Evolutionary conservation across 1,284 basidiomycete genomes (phyloP).

Genomic region (Xerocomus amazonicus): DNA sequence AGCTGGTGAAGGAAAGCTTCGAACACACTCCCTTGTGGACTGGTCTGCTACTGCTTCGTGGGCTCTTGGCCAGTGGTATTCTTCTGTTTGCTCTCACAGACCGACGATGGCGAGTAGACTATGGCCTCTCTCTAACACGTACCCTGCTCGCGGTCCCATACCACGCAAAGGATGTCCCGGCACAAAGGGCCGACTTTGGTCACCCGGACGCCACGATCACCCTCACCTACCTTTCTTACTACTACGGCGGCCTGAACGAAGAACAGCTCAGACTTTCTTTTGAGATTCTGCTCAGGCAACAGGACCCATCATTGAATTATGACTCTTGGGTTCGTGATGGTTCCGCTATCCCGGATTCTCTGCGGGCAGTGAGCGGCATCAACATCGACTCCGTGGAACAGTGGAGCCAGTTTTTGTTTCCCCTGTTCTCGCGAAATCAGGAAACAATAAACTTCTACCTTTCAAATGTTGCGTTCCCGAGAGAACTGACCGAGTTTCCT

Average conservation of each 20-base stretch:
- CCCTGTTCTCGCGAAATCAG: constrained; percentile 37
- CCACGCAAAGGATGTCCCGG: constrained; percentile 50
- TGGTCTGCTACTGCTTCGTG: constrained; percentile 41
- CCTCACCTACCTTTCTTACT: constrained; percentile 51
- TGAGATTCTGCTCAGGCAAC: constrained; percentile 39
- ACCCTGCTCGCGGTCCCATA: constrained; percentile 53
- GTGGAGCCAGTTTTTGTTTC: constrained; percentile 27
- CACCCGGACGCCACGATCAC: constrained; percentile 50
- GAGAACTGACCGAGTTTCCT: constrained; percentile 41
- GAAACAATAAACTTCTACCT: constrained; percentile 47
- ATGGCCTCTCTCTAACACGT: constrained; percentile 43
- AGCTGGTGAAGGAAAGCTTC: constrained; percentile 14
- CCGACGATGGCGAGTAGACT: constrained; percentile 49
- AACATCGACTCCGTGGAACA: constrained; percentile 42
- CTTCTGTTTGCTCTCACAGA: constrained; percentile 39
- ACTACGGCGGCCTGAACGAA: constrained; percentile 46
- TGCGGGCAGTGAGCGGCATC: constrained; percentile 36
- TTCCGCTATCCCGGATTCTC: constrained; percentile 24
- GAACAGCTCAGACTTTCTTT: constrained; percentile 41
- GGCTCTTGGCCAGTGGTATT: constrained; percentile 41
- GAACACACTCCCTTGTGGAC: constrained; percentile 25
- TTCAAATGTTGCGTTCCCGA: constrained; percentile 19
- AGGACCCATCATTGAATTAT: constrained; percentile 44
- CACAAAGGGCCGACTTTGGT: constrained; percentile 49
- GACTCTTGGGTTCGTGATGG: constrained; percentile 36